A percentile compares a stretch with the other conserved stretches of the same genome.
Evolutionary conservation across 345 rosid genomes (phyloP).

Genomic region (Sisymbrium irio): DNA sequence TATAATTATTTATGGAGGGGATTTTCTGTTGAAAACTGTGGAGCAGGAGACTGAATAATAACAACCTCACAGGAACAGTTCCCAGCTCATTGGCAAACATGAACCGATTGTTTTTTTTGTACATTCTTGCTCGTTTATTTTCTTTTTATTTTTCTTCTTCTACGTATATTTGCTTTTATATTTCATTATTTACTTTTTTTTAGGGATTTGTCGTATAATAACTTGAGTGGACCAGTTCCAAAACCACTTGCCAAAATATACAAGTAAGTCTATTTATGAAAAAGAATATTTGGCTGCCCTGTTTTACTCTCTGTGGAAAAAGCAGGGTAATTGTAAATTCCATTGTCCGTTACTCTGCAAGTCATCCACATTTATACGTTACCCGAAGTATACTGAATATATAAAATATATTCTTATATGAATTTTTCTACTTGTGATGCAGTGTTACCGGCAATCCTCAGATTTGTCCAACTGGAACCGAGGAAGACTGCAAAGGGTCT

Average conservation of each 20-base stretch:
- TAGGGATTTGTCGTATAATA: slow-evolving; percentile 40
- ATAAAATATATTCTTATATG: background rate
- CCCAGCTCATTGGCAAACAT: too few relatives aligned
- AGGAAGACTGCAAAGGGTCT: slow-evolving; percentile 58
- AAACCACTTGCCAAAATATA: slow-evolving; percentile 46
- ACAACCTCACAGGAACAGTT: too few relatives aligned
- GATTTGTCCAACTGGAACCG: slow-evolving; percentile 60
- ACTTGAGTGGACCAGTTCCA: slow-evolving; percentile 56
- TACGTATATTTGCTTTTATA: too few relatives aligned
- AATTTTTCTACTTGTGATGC: slow-evolving; percentile 7
- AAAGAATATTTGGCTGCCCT: background rate
- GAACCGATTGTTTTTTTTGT: too few relatives aligned
- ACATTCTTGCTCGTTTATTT: too few relatives aligned
- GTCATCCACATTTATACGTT: background rate
- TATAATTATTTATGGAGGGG: too few relatives aligned
- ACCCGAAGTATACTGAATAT: background rate
- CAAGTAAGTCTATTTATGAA: slow-evolving; percentile 49
- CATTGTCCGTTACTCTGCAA: background rate
- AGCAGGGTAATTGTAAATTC: background rate
- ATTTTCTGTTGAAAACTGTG: too few relatives aligned
- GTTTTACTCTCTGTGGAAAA: background rate
- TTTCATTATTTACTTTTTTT: too few relatives aligned
- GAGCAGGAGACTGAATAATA: too few relatives aligned
- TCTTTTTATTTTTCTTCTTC: too few relatives aligned
- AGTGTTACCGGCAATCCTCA: slow-evolving; percentile 72